A percentile compares a stretch with the other conserved stretches of the same genome.
Conservation (phyloP, 2,329 filamentous ascomycete genomes). For the Eutypella sp. region DNA sequence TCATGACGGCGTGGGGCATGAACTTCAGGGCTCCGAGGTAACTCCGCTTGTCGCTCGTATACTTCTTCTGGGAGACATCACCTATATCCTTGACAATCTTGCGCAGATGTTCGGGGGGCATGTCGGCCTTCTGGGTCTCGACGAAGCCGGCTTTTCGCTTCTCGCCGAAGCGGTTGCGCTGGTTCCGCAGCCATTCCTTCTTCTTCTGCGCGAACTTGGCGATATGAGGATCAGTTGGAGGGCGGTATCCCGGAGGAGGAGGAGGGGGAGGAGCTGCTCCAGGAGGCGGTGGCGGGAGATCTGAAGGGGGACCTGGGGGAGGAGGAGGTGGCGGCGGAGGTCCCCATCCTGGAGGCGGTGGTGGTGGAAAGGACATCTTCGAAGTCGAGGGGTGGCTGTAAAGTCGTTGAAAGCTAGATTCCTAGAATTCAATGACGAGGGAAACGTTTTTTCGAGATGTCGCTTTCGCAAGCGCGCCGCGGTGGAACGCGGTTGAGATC, state of each 20-base stretch:
- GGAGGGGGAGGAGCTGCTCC: slow-evolving; percentile 59
- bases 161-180: slow-evolving; percentile 91
- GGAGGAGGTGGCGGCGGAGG: slow-evolving; percentile 47
- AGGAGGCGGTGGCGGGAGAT: slow-evolving; percentile 52
- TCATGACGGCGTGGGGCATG: slow-evolving; percentile 97
- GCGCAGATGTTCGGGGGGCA: slow-evolving; percentile 95
- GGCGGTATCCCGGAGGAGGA: slow-evolving; percentile 80
- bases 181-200: slow-evolving; percentile 92
- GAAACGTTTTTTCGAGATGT: slow-evolving; percentile 15
- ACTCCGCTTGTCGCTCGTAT: slow-evolving; percentile 96
- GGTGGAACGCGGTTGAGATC: slow-evolving; percentile 24
- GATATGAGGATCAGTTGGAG: slow-evolving; percentile 73
- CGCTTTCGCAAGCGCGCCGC: slow-evolving; percentile 29
- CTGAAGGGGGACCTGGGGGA: slow-evolving; percentile 50
- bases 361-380: slow-evolving; percentile 47
- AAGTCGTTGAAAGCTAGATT: no score
- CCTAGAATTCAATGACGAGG: slow-evolving; percentile 18
- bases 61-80: slow-evolving; percentile 98
- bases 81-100: slow-evolving; percentile 99
- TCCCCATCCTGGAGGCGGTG: slow-evolving; percentile 55
- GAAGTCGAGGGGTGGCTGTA: no score
- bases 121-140: slow-evolving; percentile 96
- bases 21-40: slow-evolving; percentile 97
- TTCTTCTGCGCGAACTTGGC: slow-evolving; percentile 99
- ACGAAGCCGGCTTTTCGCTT: slow-evolving; percentile 96